Base-by-base conservation (phyloP, 179 eudicot genomes). In the Nepenthes alata region DNA sequence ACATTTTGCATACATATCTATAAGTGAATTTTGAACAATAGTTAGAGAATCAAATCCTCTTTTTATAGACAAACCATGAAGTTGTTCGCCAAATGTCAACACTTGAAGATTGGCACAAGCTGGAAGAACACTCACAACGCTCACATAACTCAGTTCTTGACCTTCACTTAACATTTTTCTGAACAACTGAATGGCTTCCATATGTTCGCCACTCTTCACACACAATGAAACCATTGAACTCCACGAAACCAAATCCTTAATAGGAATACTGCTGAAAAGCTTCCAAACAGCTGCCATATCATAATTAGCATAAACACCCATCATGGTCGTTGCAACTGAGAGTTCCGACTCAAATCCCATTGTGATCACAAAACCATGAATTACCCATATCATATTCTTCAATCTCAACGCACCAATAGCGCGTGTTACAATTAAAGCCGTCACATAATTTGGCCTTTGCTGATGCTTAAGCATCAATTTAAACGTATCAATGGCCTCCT, bases 1-100 rank as follows among this genome's bases (percentile, higher is more conserved):
- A 67, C 90, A 86, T 67, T 84, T 86, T 45, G 73, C 74, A 71
- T 86, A 86, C 95, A 84, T 84, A 73, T 78, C 78, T 50, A 82
- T 60, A 56, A 86, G 79, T 8, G 90, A 71, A 65, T 86, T 86
- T 48, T 75, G 83, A 59, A 82, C 64, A 74, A 74, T 73, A 41
- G 67, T 78, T 59, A 62, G 69, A 15, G 63, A 58, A 67, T 57
- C 50, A 65, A 64, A 63, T 9, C 58, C 37, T 16, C 50, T 70
- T 61, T 69, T 82, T 3, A 77, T 59, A 50, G 72, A 65, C 60
- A 70, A 80, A 44, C 75, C 81, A 64, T 84, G 95, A 34, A 86
- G 66, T 70, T 84, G 76, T 60, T 72, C 78, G n/a, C 90, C 95
- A 53, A 76, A 57, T 2, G 35, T 47, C 58, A 84, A 61, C 13